These are phyloP conservation scores for Euphorbia pulcherrima DNA, from an alignment of 345 rosid species.

Conservation along the genomic window DNA sequence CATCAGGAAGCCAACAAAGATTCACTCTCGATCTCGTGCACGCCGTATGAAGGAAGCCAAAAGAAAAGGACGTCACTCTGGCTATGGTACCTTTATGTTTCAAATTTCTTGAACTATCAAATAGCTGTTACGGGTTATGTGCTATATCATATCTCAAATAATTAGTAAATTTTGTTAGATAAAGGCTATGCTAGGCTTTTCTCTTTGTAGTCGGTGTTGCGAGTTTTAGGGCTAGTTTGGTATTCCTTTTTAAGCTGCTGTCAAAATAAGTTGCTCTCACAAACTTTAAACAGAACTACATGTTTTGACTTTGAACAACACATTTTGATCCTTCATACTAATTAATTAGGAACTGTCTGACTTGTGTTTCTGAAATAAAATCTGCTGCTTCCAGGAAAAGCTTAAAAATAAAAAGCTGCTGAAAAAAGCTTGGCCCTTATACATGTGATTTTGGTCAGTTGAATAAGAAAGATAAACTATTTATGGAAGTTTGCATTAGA, in stretches of 20 bases:
- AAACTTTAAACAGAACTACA: too few relatives aligned
- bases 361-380: too few relatives aligned
- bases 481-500: not conserved
- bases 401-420: too few relatives aligned
- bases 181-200: not conserved
- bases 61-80: conserved; percentile 95
- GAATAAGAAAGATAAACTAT: not conserved
- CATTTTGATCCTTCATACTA: too few relatives aligned
- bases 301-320: too few relatives aligned
- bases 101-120: not conserved
- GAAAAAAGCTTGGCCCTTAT: too few relatives aligned
- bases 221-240: too few relatives aligned
- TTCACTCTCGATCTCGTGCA: conserved; percentile 91
- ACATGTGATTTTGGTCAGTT: not conserved
- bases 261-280: too few relatives aligned
- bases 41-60: conserved; percentile 81
- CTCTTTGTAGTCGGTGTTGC: too few relatives aligned
- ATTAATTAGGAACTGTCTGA: too few relatives aligned
- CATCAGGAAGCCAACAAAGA: conserved; percentile 95
- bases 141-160: not conserved
- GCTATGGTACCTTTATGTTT: conserved; percentile 52
- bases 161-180: not conserved
- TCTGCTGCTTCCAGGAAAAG: too few relatives aligned
- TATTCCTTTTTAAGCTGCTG: too few relatives aligned
- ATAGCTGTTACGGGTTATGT: not conserved